phyloP scores from a whole-genome alignment of 2,329 filamentous ascomycete genomes.

The Arthrocladium fulminans region DNA sequence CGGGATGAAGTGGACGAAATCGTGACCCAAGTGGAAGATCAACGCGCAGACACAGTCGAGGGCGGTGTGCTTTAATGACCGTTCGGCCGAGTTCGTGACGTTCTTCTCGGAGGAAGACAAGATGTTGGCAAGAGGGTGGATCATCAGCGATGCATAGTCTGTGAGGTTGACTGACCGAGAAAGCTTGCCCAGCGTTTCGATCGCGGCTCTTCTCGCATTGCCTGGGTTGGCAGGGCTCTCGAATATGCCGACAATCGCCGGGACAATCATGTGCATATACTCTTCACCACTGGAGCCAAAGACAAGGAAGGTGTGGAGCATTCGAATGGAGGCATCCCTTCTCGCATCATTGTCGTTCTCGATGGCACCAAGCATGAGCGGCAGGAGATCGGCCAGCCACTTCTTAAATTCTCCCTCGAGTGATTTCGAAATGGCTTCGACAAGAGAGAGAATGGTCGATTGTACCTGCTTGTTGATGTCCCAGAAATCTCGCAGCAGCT shows the following conservation, averaged over 20 bases:
- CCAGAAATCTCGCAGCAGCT: slow-evolving; percentile 86
- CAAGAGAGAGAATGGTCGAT: slow-evolving; percentile 79
- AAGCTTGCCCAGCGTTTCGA: slow-evolving; percentile 88
- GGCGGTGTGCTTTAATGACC: slow-evolving; percentile 66
- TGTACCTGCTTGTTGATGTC: slow-evolving; percentile 70
- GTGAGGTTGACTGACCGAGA: slow-evolving; percentile 95
- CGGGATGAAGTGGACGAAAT: slow-evolving; percentile 88
- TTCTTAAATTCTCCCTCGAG: slow-evolving; percentile 97
- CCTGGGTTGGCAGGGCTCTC: slow-evolving; percentile 76
- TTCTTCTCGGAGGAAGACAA: slow-evolving; percentile 36
- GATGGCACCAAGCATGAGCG: slow-evolving; percentile 86
- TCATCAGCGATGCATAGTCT: slow-evolving; percentile 91
- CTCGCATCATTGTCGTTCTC: slow-evolving; percentile 73
- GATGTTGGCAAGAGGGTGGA: slow-evolving; percentile 82
- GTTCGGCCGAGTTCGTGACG: slow-evolving; percentile 53
- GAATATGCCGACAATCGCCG: slow-evolving; percentile 87
- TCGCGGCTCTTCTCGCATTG: slow-evolving; percentile 74
- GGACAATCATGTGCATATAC: slow-evolving; percentile 98
- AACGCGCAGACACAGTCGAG: slow-evolving; percentile 90
- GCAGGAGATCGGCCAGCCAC: slow-evolving; percentile 79
- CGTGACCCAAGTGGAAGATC: slow-evolving; percentile 90
- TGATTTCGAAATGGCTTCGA: slow-evolving; percentile 88
- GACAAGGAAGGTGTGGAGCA: slow-evolving; percentile 88
- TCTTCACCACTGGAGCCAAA: slow-evolving; percentile 95
- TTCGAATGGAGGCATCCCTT: slow-evolving; percentile 75